A percentile compares a stretch with the other conserved stretches of the same genome.
Evolutionary conservation across 441 rosid species (phyloP).

Genomic region (Gossypium schwendimanii): DNA sequence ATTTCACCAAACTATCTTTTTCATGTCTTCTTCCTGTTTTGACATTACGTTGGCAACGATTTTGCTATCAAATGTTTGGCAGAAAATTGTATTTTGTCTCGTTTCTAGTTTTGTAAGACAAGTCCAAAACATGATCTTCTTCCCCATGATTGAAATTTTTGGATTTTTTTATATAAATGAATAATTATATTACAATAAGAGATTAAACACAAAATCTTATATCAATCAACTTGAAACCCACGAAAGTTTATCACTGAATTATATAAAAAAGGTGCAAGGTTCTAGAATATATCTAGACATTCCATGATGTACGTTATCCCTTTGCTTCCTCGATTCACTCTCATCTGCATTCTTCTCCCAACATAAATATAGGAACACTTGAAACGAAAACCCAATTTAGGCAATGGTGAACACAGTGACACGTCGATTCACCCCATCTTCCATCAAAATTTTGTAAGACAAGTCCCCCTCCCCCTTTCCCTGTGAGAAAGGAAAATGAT

Average conservation of each 20-base stretch:
- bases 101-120: neutral
- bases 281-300: too few relatives aligned
- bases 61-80: neutral
- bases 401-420: slow-evolving; percentile 12
- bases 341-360: neutral
- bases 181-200: too few relatives aligned
- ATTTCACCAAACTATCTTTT: neutral
- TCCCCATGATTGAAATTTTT: too few relatives aligned
- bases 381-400: neutral
- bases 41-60: neutral
- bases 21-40: neutral
- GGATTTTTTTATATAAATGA: too few relatives aligned
- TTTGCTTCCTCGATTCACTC: neutral
- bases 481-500: slow-evolving; percentile 15
- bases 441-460: neutral
- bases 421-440: slow-evolving; percentile 15
- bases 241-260: too few relatives aligned
- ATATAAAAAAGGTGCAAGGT: too few relatives aligned
- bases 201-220: too few relatives aligned
- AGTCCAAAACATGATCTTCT: neutral
- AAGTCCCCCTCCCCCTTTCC: neutral
- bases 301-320: neutral
- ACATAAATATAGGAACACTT: neutral
- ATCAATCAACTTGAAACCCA: too few relatives aligned
- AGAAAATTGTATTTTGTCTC: neutral